Base-by-base conservation (phyloP, 805 yeast species). In the Kockiozyma suomiensis region DNA sequence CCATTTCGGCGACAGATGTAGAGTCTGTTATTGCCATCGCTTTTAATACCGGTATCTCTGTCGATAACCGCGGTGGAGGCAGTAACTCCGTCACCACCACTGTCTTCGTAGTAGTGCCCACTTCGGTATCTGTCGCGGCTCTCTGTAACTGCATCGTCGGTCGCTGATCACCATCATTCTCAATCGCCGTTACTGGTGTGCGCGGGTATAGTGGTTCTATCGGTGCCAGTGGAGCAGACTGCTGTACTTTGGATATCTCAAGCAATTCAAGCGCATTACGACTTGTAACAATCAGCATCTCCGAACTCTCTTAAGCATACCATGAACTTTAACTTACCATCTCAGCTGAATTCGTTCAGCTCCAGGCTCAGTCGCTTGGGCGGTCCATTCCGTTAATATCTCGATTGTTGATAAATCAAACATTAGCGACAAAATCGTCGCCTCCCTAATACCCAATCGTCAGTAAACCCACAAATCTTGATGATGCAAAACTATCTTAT, bases 361-460 rank as follows among this genome's bases (percentile, higher is more conserved):
- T 2, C 54, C 57, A 23, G 25, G 19, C 33, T 47, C 53, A 8
- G 21, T 28, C 4, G 65, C 62, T 12, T 61, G 56, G 17, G 40
- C 52, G 4, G 32, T 37, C 66, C 66, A 62, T n/a, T 32, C 53
- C 4, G 26, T 21, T 41, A 62, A 15, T 2, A 60, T 19, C 41
- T 53, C 62, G 10, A 32, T 52, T 25, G 46, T 33, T 30, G 54
- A 48, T 32, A 62, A n/a, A 5, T 48, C 49, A 50, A 56, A 57
- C 56, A 55, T 12, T 17, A 62, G 30, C 33, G 65, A 58, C 51
- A 62, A n/a, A 23, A 62, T 17, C n/a, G 53, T 47, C 32, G 62
- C 62, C 32, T 62, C 65, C 32, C 62, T 58, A n/a, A n/a, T n/a
- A 37, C 13, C 12, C 46, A 19, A 12, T 25, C 23, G 30, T 53